Percentiles rank a stretch among this genome's conserved stretches.
Conservation (phyloP, 2,329 filamentous ascomycete genomes). For the Coniochaeta hoffmannii region DNA sequence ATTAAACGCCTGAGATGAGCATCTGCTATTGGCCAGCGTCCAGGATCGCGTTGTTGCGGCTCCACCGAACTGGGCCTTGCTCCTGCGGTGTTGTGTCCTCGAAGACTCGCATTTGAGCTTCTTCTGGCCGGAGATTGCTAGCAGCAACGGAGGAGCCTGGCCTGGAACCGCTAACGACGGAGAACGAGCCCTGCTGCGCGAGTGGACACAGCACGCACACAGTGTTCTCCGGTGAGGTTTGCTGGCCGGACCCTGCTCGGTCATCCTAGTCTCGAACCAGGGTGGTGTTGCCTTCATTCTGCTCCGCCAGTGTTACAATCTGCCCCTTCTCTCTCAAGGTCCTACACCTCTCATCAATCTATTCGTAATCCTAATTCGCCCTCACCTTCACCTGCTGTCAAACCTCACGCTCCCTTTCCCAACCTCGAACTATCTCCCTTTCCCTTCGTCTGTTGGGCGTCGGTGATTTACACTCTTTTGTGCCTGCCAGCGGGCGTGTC, state of each 20-base stretch:
- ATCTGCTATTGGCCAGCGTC: slow-evolving; percentile 17
- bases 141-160: neutral
- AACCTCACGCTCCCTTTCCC: slow-evolving; percentile 3
- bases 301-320: neutral
- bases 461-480: slow-evolving; percentile 12
- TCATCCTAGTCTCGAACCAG: neutral
- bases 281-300: neutral
- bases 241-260: neutral
- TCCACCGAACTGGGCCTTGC: slow-evolving; percentile 4
- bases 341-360: neutral
- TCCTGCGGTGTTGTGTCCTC: slow-evolving; percentile 6
- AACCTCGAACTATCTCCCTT: slow-evolving; percentile 2
- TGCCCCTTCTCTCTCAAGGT: neutral
- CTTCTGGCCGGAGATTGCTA: neutral
- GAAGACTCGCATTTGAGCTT: neutral
- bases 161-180: neutral
- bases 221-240: neutral
- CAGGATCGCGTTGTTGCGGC: slow-evolving; percentile 1
- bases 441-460: slow-evolving; percentile 4
- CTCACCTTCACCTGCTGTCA: slow-evolving; percentile 1
- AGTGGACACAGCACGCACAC: neutral
- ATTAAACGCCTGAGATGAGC: slow-evolving; percentile 19
- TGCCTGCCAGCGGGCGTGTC: slow-evolving; percentile 51
- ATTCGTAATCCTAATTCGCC: neutral
- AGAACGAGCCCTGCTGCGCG: neutral